Evolutionary conservation across 805 yeast genomes (phyloP).

Genomic region (Lipomyces sp.): DNA sequence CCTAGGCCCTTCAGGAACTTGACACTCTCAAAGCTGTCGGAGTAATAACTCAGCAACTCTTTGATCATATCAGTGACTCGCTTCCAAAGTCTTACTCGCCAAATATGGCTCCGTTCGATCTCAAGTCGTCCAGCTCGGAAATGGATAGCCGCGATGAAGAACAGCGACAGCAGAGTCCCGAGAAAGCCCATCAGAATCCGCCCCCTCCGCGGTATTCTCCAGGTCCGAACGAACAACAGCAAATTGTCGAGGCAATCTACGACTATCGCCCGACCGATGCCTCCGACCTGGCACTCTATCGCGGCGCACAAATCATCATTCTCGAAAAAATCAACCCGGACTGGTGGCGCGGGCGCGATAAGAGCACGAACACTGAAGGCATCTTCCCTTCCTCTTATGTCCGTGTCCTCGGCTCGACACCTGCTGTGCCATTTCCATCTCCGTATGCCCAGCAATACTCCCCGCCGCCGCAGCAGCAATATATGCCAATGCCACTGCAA

Average conservation of each 20-base stretch:
- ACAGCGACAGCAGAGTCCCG: constrained; percentile 13
- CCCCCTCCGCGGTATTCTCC: constrained; percentile 38
- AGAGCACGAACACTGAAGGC: constrained; percentile 60
- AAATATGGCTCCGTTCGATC: constrained; percentile 36
- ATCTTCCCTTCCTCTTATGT: constrained; percentile 93
- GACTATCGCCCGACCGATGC: constrained; percentile 74
- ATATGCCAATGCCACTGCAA: constrained; percentile 38
- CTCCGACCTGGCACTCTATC: constrained; percentile 68
- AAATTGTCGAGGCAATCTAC: constrained; percentile 66
- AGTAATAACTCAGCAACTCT: constrained; percentile 65
- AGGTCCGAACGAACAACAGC: constrained; percentile 37
- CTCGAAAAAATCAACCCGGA: constrained; percentile 75
- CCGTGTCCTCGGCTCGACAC: constrained; percentile 46
- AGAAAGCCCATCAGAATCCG: constrained; percentile 20
- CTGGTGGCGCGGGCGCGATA: constrained; percentile 83
- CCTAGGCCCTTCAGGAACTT: constrained; percentile 54
- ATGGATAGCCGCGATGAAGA: neutral
- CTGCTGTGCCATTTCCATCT: constrained; percentile 15
- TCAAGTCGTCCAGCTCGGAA: constrained; percentile 12
- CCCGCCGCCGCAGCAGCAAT: constrained; percentile 23
- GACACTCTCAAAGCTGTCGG: constrained; percentile 78
- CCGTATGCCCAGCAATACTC: constrained; percentile 26
- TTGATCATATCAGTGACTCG: constrained; percentile 53
- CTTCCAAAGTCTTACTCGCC: constrained; percentile 56
- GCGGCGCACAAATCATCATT: constrained; percentile 73